Percentiles rank a stretch among this genome's conserved stretches.
Evolutionary conservation across 495 filamentous ascomycete genomes (phyloP).

Genomic region (Neurospora discreta): DNA sequence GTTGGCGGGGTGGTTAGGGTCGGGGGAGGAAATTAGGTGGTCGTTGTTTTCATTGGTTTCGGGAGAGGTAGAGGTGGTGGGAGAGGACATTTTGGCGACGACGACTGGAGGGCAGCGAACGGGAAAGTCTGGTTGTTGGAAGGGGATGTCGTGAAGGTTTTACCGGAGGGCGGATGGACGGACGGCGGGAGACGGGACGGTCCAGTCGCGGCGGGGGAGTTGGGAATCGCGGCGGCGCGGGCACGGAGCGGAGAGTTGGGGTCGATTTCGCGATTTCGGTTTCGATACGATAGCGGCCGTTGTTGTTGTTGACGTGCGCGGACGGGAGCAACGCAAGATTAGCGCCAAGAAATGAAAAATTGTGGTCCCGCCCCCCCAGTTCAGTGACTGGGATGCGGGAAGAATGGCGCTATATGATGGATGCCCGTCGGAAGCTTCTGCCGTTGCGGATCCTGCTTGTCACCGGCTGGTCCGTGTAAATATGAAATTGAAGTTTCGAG

Average conservation of each 20-base stretch:
- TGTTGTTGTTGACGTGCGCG: not conserved
- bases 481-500: not conserved
- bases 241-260: not conserved
- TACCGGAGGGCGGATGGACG: not conserved
- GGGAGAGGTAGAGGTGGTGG: not conserved
- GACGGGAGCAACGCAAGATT: not conserved
- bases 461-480: not conserved
- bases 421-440: not conserved
- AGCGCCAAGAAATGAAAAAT: not conserved
- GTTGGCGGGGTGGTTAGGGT: conserved; percentile 84
- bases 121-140: not conserved
- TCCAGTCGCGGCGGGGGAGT: no score
- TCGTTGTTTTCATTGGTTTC: conserved; percentile 55
- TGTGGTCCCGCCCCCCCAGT: not conserved
- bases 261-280: not conserved
- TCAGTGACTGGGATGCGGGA: not conserved
- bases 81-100: not conserved
- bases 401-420: not conserved
- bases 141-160: not conserved
- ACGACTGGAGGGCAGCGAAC: not conserved
- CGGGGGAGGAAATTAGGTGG: conserved; percentile 59
- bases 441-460: not conserved
- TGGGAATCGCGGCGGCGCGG: not conserved
- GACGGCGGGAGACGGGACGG: not conserved
- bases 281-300: not conserved